Evolutionary conservation across 257 asterid genomes (phyloP).

Genomic region (Penstemon davidsonii): DNA sequence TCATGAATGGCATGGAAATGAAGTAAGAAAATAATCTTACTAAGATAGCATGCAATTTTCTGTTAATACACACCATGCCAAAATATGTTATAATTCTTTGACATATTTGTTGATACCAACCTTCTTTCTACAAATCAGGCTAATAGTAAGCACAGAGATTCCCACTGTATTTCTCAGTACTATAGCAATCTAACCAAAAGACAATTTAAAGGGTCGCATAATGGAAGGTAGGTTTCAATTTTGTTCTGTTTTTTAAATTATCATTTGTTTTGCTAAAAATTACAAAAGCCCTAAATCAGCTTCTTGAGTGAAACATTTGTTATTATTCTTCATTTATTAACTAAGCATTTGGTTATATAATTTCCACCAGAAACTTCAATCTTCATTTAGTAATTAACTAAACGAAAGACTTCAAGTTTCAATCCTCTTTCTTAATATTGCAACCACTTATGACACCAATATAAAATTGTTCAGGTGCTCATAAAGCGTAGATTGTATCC

Average conservation of each 20-base stretch:
- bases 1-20: constrained; percentile 9
- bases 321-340: not conserved
- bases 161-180: constrained; percentile 11
- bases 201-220: constrained; percentile 19
- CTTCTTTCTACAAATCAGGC: not conserved
- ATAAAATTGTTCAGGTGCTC: constrained; percentile 20
- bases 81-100: constrained; percentile 12
- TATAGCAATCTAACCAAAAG: constrained; percentile 10
- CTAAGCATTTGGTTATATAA: not conserved
- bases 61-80: constrained; percentile 8
- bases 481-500: constrained; percentile 7
- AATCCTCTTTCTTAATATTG: constrained; percentile 17
- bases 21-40: not conserved
- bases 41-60: constrained; percentile 8
- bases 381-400: not conserved
- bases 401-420: constrained; percentile 3
- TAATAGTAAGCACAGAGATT: not conserved
- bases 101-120: constrained; percentile 9
- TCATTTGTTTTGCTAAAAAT: not conserved
- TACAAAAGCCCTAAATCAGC: constrained; percentile 9
- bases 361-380: constrained; percentile 4
- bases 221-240: not conserved
- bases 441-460: constrained; percentile 11
- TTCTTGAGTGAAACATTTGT: not conserved
- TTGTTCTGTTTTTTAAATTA: not conserved